Conservation (phyloP, 2,329 filamentous ascomycete species). For the Monosporascus sp. region DNA sequence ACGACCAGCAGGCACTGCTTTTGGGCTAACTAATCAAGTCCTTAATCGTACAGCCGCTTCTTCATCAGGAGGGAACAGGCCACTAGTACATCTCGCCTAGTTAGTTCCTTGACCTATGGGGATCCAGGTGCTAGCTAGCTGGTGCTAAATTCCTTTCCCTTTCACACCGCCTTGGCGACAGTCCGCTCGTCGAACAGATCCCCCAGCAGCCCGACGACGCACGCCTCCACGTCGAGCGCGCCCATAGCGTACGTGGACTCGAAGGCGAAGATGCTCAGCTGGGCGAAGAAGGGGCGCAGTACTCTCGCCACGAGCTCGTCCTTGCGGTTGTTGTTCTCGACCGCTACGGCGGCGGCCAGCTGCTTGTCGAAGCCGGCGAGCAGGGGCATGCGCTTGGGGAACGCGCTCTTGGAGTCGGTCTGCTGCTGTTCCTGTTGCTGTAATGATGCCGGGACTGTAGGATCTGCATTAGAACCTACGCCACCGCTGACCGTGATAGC, state of each 20-base stretch:
- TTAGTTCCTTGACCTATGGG: too few relatives aligned
- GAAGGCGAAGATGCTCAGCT: constrained; percentile 88
- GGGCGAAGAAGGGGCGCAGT: constrained; percentile 81
- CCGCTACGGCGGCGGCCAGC: constrained; percentile 13
- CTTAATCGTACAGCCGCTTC: too few relatives aligned
- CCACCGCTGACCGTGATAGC: constrained; percentile 10
- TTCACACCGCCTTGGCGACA: constrained; percentile 54
- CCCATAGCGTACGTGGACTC: constrained; percentile 89
- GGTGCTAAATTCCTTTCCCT: neutral
- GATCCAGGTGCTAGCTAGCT: too few relatives aligned
- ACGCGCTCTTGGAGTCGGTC: constrained; percentile 29
- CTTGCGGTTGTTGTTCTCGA: constrained; percentile 39
- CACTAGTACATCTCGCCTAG: too few relatives aligned
- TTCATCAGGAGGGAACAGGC: too few relatives aligned
- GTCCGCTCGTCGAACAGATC: constrained; percentile 78
- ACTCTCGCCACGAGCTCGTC: constrained; percentile 71
- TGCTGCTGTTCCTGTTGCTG: constrained; percentile 12
- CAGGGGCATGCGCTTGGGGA: neutral
- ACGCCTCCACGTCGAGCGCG: constrained; percentile 58
- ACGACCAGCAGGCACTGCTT: too few relatives aligned
- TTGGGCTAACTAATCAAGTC: too few relatives aligned
- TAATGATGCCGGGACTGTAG: constrained; percentile 9
- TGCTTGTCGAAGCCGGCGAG: constrained; percentile 8
- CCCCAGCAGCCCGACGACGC: constrained; percentile 57
- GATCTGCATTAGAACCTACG: neutral